Evolutionary conservation across 345 rosid genomes (phyloP).

Genomic region (Citrus mangshanensis): DNA sequence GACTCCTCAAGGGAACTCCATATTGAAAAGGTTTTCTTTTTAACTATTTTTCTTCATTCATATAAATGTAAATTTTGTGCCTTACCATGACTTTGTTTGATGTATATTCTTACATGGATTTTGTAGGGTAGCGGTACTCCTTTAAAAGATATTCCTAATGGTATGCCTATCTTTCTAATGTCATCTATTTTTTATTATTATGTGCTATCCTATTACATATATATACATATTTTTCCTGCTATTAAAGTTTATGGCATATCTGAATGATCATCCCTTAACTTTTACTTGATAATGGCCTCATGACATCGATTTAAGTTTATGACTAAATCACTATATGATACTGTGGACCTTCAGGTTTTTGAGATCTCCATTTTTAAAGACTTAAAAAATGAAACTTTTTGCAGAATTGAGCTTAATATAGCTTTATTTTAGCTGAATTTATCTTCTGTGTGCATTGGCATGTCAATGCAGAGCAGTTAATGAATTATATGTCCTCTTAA

Average conservation of each 20-base stretch:
- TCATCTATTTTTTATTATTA: background rate
- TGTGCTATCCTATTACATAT: background rate
- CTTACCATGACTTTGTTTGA: conserved; percentile 8
- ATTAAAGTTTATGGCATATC: background rate
- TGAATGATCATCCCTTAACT: background rate
- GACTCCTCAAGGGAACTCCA: conserved; percentile 66
- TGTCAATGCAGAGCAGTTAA: background rate
- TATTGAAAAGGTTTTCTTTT: conserved; percentile 62
- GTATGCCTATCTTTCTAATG: conserved; percentile 32
- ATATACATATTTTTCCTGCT: background rate
- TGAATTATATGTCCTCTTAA: background rate
- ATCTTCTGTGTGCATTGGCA: background rate
- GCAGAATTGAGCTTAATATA: background rate
- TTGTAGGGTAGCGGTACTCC: conserved; percentile 85
- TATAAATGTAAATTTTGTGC: background rate
- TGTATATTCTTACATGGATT: conserved; percentile 27
- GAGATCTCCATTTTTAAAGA: background rate
- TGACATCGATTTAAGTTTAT: background rate
- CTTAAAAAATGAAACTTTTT: background rate
- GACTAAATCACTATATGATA: background rate
- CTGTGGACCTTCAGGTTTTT: background rate
- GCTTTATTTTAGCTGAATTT: background rate
- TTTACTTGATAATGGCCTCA: background rate
- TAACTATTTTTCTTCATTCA: background rate
- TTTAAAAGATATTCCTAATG: conserved; percentile 90